Evolutionary conservation across 2,329 filamentous ascomycete species (phyloP).

Genomic region (Aspergillus sp.): DNA sequence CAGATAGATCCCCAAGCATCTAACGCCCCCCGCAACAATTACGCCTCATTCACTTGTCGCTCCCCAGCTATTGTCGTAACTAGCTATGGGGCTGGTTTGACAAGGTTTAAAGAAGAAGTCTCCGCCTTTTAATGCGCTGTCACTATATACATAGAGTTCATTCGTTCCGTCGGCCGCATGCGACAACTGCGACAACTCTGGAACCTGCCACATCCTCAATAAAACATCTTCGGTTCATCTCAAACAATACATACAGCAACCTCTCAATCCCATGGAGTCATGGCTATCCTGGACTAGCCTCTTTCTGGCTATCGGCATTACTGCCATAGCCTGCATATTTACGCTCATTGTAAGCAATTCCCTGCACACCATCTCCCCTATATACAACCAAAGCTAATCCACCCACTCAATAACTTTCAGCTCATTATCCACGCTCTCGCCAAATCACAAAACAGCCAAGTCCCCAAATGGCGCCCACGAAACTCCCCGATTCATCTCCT

Average conservation of each 20-base stretch:
- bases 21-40: background rate
- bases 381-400: slow-evolving; percentile 10
- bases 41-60: background rate
- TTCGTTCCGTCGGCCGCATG: too few species aligned
- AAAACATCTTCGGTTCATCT: background rate
- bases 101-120: background rate
- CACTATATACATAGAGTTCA: background rate
- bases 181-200: background rate
- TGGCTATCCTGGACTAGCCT: slow-evolving; percentile 2
- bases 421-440: slow-evolving; percentile 27
- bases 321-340: background rate
- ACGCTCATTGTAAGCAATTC: slow-evolving; percentile 12
- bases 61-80: background rate
- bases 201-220: background rate
- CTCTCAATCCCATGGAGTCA: background rate
- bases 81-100: background rate
- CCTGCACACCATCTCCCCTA: background rate
- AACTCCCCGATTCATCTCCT: slow-evolving; percentile 61
- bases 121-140: background rate
- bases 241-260: background rate
- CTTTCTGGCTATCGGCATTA: background rate
- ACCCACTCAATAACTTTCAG: slow-evolving; percentile 20
- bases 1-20: background rate
- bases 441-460: slow-evolving; percentile 32
- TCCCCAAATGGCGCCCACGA: slow-evolving; percentile 33